Percentiles rank a stretch among this genome's conserved stretches.
Evolutionary conservation across 148 eudicot genomes (phyloP).

Genomic region (Vaccinium macrocarpon): DNA sequence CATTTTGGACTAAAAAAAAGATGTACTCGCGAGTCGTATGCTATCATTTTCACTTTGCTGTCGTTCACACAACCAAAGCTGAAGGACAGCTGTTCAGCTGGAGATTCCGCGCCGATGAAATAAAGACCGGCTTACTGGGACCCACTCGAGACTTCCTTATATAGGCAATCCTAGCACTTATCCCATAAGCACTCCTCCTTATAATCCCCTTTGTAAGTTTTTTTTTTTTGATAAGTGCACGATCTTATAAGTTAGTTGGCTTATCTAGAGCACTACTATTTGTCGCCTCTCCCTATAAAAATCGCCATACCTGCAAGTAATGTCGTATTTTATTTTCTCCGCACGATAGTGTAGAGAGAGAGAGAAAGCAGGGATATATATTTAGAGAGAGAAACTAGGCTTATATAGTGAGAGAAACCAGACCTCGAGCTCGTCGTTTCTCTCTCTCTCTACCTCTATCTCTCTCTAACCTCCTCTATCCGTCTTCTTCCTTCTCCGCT

Average conservation of each 20-base stretch:
- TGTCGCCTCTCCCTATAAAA: slow-evolving; percentile 36
- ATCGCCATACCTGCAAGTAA: slow-evolving; percentile 33
- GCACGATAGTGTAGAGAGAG: slow-evolving; percentile 23
- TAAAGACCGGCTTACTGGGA: slow-evolving; percentile 28
- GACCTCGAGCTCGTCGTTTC: slow-evolving; percentile 18
- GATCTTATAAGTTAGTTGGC: neutral
- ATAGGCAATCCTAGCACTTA: neutral
- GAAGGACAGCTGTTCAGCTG: slow-evolving; percentile 27
- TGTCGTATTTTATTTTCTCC: slow-evolving; percentile 24
- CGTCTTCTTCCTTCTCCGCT: slow-evolving; percentile 1
- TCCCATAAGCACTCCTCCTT: neutral
- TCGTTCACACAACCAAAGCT: neutral
- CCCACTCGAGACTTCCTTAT: slow-evolving; percentile 15
- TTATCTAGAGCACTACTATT: slow-evolving; percentile 17
- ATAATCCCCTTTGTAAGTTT: neutral
- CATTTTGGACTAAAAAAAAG: no score
- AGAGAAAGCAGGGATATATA: slow-evolving; percentile 16
- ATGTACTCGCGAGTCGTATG: neutral
- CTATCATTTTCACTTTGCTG: neutral
- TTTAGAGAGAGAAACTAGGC: slow-evolving; percentile 17
- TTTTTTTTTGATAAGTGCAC: no score
- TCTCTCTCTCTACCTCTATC: neutral
- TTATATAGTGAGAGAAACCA: slow-evolving; percentile 18
- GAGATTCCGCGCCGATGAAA: slow-evolving; percentile 53
- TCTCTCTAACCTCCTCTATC: neutral